Base-by-base conservation (phyloP, 352 stramenopile species). In the Blastocystis sp. region DNA sequence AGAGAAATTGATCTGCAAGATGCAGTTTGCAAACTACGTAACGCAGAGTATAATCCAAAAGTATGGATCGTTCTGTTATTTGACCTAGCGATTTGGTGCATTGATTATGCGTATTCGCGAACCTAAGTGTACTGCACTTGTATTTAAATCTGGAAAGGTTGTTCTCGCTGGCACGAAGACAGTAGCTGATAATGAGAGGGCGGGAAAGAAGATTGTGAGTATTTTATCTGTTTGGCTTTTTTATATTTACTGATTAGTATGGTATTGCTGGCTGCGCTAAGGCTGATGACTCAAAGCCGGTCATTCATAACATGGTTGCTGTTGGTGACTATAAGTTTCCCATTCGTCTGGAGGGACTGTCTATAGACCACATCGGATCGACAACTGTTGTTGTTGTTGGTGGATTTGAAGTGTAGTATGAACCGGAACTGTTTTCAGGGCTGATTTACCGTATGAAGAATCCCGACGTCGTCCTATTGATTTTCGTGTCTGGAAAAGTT, bases 1-100 rank as follows among this genome's bases (percentile, higher is more conserved):
- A 95, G 95, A 41, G 93, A 92, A 43, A 92, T 99, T 23, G 96
- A 99, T 90, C 93, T 99, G 29, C 98, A 98, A 91, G 96, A 94
- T 63, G 98, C 99, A 82, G 95, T 97, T 47, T 91, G 98, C 26
- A 95, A 98, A 87, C 96, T 96, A 61, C 94, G 96, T 20, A 99
- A 99, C 89, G 97, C 97, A 6, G 97, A 99, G 92, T 99, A 98
- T 92, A 99, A 99, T 92, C 97, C 97, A 11, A 97, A 97, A 92
- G 94, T 96, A 76, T 41, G 7, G 23, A 39, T 76, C 64, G n/a
- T 43, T n/a, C 6, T 69, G 75, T 80, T 34, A 9, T 61, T 2
- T n/a, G 69, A 59, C 50, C 55, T 55, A 95, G 93, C 93, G 96
- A 34, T 99, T 98, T 90, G 95, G 95, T 0, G 97, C 96, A 7